Conservation (phyloP, 345 rosid genomes). For the Pugionium cornutum region DNA sequence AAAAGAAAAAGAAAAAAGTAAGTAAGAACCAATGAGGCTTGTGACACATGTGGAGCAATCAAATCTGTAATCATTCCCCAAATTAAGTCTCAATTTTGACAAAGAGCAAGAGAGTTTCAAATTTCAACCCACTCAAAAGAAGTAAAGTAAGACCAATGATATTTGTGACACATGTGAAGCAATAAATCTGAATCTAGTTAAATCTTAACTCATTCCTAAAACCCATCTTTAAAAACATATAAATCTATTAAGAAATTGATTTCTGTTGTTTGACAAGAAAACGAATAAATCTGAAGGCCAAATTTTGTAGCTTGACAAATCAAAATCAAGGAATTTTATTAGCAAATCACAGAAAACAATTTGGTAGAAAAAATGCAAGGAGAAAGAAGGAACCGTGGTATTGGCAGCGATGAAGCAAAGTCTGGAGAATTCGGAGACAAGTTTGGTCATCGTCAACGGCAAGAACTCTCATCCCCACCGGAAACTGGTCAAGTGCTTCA, state of each 20-base stretch:
- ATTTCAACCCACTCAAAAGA: neutral
- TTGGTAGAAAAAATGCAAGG: neutral
- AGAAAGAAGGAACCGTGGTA: conserved; percentile 50
- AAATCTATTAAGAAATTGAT: no score
- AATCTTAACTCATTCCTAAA: no score
- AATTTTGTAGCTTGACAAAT: conserved; percentile 25
- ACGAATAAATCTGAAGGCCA: neutral
- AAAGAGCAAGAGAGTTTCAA: conserved; percentile 1
- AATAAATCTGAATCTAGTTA: no score
- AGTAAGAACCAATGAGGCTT: neutral
- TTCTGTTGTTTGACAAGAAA: no score
- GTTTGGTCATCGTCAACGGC: conserved; percentile 83
- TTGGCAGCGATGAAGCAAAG: conserved; percentile 66
- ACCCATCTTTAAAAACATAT: no score
- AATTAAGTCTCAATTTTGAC: neutral
- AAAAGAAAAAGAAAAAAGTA: neutral
- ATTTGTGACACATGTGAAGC: no score
- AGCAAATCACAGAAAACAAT: neutral
- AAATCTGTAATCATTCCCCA: conserved; percentile 1
- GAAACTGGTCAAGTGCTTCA: conserved; percentile 59
- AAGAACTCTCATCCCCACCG: conserved; percentile 73
- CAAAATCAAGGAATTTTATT: neutral
- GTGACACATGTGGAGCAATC: conserved; percentile 1
- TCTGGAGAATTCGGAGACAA: conserved; percentile 58
- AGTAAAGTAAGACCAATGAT: neutral